A percentile compares a stretch with the other conserved stretches of the same genome.
Conservation (phyloP, 106 monocot genomes). For the Dactylorhiza incarnata region DNA sequence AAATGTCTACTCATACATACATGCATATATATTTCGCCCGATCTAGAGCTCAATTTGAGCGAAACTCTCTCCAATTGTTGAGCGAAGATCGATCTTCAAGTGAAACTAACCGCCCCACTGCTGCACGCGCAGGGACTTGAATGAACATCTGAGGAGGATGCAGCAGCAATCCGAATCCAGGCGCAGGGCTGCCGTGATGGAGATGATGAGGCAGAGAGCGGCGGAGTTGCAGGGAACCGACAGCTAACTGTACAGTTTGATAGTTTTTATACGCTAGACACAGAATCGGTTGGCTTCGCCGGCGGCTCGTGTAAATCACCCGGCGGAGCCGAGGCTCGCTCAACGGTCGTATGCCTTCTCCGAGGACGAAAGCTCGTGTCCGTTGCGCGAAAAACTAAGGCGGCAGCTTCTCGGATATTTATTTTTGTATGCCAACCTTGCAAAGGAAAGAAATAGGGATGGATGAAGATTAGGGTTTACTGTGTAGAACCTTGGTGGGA, state of each 20-base stretch:
- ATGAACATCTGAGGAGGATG: slow-evolving; percentile 64
- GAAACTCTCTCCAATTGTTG: no score
- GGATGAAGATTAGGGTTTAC: neutral
- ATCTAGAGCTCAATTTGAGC: no score
- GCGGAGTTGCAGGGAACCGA: slow-evolving; percentile 60
- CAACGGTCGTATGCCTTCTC: neutral
- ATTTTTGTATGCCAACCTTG: slow-evolving; percentile 3
- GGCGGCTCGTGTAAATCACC: neutral
- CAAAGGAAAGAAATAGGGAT: slow-evolving; percentile 4
- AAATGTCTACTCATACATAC: neutral
- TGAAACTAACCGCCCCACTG: neutral
- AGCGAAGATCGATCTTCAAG: no score
- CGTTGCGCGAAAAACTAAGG: neutral
- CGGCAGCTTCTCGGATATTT: neutral
- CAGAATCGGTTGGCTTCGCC: neutral
- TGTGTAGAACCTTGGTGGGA: neutral
- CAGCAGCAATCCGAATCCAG: slow-evolving; percentile 87
- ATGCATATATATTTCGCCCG: no score
- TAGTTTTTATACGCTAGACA: neutral
- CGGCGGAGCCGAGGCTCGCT: neutral
- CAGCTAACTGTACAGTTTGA: slow-evolving; percentile 16
- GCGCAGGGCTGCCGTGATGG: slow-evolving; percentile 81
- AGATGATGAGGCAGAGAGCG: slow-evolving; percentile 86
- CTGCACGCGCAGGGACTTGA: slow-evolving; percentile 48
- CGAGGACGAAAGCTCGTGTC: neutral